Percentiles rank a stretch among this genome's conserved stretches.
These are phyloP conservation scores for Trichomonas gallinae DNA, from an alignment of 208 protist species.

Conservation along the genomic window DNA sequence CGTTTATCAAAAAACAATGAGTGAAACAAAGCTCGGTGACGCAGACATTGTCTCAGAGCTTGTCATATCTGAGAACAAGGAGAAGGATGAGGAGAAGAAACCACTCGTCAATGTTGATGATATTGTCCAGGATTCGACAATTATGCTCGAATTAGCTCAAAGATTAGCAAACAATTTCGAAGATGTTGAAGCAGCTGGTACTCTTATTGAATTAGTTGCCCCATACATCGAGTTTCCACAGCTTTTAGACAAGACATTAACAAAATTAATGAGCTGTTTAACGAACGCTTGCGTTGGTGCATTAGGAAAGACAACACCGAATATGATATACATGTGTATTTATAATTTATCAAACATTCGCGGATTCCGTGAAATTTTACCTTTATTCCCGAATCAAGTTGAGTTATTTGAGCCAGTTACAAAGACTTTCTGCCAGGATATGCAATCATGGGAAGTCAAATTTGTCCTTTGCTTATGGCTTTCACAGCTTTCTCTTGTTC, in stretches of 20 bases:
- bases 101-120: neutral
- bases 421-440: neutral
- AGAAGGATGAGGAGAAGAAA: neutral
- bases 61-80: neutral
- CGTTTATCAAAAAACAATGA: neutral
- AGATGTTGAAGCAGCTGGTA: neutral
- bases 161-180: neutral
- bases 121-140: neutral
- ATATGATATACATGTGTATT: neutral
- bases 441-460: neutral
- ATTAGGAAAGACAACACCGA: neutral
- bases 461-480: neutral
- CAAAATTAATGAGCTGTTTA: neutral
- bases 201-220: neutral
- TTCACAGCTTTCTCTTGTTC: neutral
- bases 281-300: neutral
- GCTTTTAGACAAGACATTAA: neutral
- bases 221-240: neutral
- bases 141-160: neutral
- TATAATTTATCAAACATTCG: conserved; percentile 18
- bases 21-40: neutral
- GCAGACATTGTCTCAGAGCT: neutral
- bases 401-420: conserved; percentile 2
- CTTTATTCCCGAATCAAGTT: neutral
- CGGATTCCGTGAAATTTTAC: neutral